Percentiles rank a stretch among this genome's conserved stretches.
Conservation (phyloP, 441 rosid species). For the Gossypium davidsonii region DNA sequence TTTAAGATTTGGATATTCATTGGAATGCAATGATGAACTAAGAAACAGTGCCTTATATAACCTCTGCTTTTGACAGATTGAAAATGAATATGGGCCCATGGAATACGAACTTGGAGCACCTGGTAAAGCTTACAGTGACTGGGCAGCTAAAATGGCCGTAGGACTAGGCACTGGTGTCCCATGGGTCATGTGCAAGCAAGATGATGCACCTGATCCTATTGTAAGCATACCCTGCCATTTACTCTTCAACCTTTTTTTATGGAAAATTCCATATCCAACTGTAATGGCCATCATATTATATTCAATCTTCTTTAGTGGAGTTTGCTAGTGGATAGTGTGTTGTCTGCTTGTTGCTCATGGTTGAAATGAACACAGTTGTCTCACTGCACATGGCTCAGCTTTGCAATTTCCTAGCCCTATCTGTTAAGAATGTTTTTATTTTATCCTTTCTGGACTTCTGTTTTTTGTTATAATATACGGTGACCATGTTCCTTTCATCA, state of each 20-base stretch:
- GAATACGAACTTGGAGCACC: slow-evolving; percentile 75
- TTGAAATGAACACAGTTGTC: slow-evolving; percentile 24
- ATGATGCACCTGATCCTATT: slow-evolving; percentile 91
- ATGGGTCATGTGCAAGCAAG: slow-evolving; percentile 99
- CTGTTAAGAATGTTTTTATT: slow-evolving; percentile 12
- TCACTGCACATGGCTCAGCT: slow-evolving; percentile 32
- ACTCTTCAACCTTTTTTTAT: neutral
- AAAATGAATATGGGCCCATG: slow-evolving; percentile 96
- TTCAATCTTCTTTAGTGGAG: slow-evolving; percentile 24
- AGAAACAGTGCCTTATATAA: slow-evolving; percentile 14
- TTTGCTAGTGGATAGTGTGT: slow-evolving; percentile 17
- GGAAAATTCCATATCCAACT: slow-evolving; percentile 14
- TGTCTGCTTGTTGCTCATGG: slow-evolving; percentile 22
- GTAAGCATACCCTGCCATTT: slow-evolving; percentile 39
- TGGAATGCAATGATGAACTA: neutral
- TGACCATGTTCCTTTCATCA: slow-evolving; percentile 18
- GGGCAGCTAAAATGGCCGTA: slow-evolving; percentile 98
- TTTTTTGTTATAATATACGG: slow-evolving; percentile 12
- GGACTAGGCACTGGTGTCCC: slow-evolving; percentile 92
- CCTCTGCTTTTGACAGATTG: slow-evolving; percentile 55
- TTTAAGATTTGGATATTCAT: neutral
- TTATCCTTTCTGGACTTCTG: slow-evolving; percentile 7
- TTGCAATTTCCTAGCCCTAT: slow-evolving; percentile 21
- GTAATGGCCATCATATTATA: slow-evolving; percentile 25
- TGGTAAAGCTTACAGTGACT: slow-evolving; percentile 56